Evolutionary conservation across 2,329 filamentous ascomycete genomes (phyloP).

Genomic region (Diaporthe aspalathi): DNA sequence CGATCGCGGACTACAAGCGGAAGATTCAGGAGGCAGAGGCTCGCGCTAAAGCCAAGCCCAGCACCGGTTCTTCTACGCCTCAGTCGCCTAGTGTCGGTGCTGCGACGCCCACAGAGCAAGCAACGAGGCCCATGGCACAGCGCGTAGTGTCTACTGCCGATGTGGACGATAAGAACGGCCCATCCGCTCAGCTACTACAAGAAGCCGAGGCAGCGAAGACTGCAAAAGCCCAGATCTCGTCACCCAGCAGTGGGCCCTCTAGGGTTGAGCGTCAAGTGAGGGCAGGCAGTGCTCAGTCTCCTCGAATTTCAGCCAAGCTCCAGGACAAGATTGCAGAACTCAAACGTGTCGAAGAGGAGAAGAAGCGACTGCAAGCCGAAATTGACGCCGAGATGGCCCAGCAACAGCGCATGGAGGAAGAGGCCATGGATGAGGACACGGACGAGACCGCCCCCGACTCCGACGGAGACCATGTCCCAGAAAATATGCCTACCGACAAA

Average conservation of each 20-base stretch:
- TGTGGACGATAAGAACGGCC: slow-evolving; percentile 39
- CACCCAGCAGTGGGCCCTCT: slow-evolving; percentile 3
- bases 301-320: slow-evolving; percentile 53
- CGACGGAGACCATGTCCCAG: slow-evolving; percentile 50
- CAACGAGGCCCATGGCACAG: slow-evolving; percentile 36
- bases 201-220: slow-evolving; percentile 44
- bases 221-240: slow-evolving; percentile 43
- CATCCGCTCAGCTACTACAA: slow-evolving; percentile 43
- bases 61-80: slow-evolving; percentile 46
- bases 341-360: slow-evolving; percentile 57
- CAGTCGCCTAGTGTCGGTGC: slow-evolving; percentile 44
- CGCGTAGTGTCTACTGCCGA: slow-evolving; percentile 41
- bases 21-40: slow-evolving; percentile 70
- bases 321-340: slow-evolving; percentile 61
- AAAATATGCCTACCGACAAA: neutral
- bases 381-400: slow-evolving; percentile 51
- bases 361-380: slow-evolving; percentile 63
- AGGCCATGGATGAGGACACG: slow-evolving; percentile 41
- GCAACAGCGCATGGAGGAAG: slow-evolving; percentile 40
- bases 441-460: slow-evolving; percentile 48
- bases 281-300: slow-evolving; percentile 53
- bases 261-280: slow-evolving; percentile 47
- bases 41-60: slow-evolving; percentile 57
- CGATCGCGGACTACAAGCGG: slow-evolving; percentile 71
- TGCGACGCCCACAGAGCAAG: slow-evolving; percentile 47